These are phyloP conservation scores for Chaetomium strumarium DNA, from an alignment of 2,329 filamentous ascomycete genomes.

Conservation along the genomic window DNA sequence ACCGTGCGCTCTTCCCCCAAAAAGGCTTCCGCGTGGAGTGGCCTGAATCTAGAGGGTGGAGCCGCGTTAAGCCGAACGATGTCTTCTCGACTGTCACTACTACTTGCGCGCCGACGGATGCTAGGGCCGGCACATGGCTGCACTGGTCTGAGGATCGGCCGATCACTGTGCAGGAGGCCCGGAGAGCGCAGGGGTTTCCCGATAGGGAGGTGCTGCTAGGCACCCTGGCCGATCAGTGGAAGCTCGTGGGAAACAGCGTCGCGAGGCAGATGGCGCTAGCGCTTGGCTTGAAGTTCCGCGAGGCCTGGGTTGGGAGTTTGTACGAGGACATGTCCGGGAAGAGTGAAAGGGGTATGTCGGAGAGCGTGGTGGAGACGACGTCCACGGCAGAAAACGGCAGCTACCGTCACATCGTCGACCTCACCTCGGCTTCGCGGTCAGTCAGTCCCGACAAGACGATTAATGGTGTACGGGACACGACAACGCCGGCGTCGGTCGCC, in stretches of 20 bases:
- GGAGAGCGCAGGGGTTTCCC: constrained; percentile 63
- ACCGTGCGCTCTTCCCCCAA: constrained; percentile 37
- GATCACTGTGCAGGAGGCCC: constrained; percentile 59
- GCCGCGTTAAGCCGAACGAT: constrained; percentile 44
- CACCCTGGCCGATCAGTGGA: constrained; percentile 47
- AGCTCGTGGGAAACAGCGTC: constrained; percentile 72
- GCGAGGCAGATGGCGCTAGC: constrained; percentile 61
- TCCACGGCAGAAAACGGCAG: not conserved
- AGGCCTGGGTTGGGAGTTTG: constrained; percentile 46
- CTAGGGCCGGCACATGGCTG: constrained; percentile 47
- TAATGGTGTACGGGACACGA: not conserved
- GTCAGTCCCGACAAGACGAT: not conserved
- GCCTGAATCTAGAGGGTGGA: constrained; percentile 41
- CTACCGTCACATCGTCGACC: not conserved
- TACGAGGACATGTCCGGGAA: constrained; percentile 23
- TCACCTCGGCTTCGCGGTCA: not conserved
- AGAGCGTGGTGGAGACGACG: not conserved
- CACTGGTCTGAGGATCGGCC: constrained; percentile 63
- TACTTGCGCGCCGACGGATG: constrained; percentile 42
- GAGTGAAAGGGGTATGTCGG: not conserved
- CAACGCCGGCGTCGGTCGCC: not conserved
- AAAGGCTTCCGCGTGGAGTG: constrained; percentile 20
- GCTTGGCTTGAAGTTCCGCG: constrained; percentile 57
- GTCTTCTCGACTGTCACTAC: constrained; percentile 63
- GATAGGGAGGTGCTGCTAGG: constrained; percentile 68